A percentile compares a stretch with the other conserved stretches of the same genome.
phyloP scores from a whole-genome alignment of 345 rosid species.

The Hypericum perforatum region DNA sequence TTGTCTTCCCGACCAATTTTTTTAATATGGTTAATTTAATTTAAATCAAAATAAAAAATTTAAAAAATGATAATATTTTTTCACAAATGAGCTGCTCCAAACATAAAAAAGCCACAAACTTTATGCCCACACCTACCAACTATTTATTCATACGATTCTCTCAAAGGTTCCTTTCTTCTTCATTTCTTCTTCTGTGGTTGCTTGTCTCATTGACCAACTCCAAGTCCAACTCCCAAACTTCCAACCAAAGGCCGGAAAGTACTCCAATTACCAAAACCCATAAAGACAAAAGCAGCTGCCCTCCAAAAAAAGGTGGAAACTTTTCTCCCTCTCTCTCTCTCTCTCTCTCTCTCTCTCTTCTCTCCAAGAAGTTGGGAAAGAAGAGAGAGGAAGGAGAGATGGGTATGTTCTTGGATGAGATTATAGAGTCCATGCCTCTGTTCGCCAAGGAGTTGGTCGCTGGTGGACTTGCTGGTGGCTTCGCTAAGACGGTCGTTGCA shows the following conservation, averaged over 20 bases:
- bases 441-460: conserved; percentile 79
- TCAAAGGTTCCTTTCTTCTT: too few species aligned
- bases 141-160: too few species aligned
- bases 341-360: neutral
- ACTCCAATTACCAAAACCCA: too few species aligned
- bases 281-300: too few species aligned
- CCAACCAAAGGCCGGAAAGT: neutral
- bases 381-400: conserved; percentile 41
- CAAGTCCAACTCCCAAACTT: neutral
- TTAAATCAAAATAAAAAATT: too few species aligned
- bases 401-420: conserved; percentile 30
- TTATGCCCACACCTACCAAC: too few species aligned
- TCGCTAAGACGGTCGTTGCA: conserved; percentile 79
- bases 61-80: too few species aligned
- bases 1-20: too few species aligned
- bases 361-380: conserved; percentile 25
- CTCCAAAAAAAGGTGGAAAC: neutral
- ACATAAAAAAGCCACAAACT: conserved; percentile 22
- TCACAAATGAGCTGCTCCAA: too few species aligned
- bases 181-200: neutral
- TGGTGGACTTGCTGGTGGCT: conserved; percentile 84
- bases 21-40: too few species aligned
- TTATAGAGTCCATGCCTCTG: conserved; percentile 62
- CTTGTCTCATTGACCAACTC: neutral
- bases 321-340: conserved; percentile 13